phyloP scores from a whole-genome alignment of 2,329 filamentous ascomycete genomes.

The Pseudogymnoascus sp. region DNA sequence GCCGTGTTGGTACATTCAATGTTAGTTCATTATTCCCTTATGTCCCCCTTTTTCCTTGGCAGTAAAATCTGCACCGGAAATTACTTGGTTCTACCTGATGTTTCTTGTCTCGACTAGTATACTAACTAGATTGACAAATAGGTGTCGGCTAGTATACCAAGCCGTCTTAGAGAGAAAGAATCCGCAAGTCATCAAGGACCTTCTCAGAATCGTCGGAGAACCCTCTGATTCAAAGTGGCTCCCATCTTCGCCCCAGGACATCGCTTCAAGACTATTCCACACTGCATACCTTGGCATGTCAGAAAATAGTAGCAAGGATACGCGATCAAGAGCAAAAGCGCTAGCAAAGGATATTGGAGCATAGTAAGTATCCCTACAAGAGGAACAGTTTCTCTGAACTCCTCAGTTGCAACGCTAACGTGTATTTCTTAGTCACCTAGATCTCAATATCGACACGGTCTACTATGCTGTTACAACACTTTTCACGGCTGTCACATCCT shows the following conservation, averaged over 20 bases:
- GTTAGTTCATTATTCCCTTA: slow-evolving; percentile 11
- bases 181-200: slow-evolving; percentile 41
- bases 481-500: slow-evolving; percentile 50
- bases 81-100: slow-evolving; percentile 25
- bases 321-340: slow-evolving; percentile 56
- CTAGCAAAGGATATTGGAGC: slow-evolving; percentile 57
- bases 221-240: slow-evolving; percentile 37
- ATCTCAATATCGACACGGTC: slow-evolving; percentile 66
- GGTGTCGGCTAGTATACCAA: slow-evolving; percentile 46
- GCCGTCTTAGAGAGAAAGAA: slow-evolving; percentile 44
- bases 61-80: not conserved
- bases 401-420: not conserved
- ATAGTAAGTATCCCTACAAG: slow-evolving; percentile 33
- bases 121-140: not conserved
- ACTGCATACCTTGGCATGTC: slow-evolving; percentile 66
- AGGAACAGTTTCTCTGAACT: not conserved
- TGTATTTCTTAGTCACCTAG: slow-evolving; percentile 43
- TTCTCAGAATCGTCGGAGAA: slow-evolving; percentile 47
- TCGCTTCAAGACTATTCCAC: slow-evolving; percentile 51
- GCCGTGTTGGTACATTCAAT: slow-evolving; percentile 39
- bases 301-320: slow-evolving; percentile 59
- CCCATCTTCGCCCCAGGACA: slow-evolving; percentile 41
- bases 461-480: slow-evolving; percentile 54
- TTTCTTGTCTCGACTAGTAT: slow-evolving; percentile 27
- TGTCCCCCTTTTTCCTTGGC: not conserved